These are phyloP conservation scores for Aspergillus sp. DNA, from an alignment of 2,329 filamentous ascomycete genomes.

Conservation along the genomic window DNA sequence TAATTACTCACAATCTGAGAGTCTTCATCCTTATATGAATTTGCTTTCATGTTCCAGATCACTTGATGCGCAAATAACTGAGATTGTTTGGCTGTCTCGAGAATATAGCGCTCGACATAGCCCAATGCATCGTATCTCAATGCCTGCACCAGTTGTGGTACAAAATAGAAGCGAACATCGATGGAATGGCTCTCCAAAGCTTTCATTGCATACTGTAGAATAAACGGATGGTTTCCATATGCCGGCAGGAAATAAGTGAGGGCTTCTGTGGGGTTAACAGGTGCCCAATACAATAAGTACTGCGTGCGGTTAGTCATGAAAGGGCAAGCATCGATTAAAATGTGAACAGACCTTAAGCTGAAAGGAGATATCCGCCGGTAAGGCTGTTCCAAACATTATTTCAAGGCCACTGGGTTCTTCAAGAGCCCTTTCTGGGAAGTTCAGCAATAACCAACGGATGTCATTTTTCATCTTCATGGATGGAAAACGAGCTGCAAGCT, in stretches of 20 bases:
- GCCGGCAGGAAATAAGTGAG: constrained; percentile 89
- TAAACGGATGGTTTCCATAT: constrained; percentile 85
- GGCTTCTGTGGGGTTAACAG: constrained; percentile 88
- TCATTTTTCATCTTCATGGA: constrained; percentile 68
- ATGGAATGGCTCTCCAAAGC: constrained; percentile 89
- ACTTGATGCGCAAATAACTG: constrained; percentile 98
- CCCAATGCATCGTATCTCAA: constrained; percentile 88
- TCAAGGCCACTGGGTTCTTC: constrained; percentile 77
- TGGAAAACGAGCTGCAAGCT: constrained; percentile 74
- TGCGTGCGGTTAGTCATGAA: constrained; percentile 36
- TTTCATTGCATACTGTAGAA: constrained; percentile 95
- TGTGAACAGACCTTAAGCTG: constrained; percentile 67
- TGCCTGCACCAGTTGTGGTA: constrained; percentile 95
- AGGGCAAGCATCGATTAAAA: not conserved
- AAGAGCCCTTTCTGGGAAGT: constrained; percentile 77
- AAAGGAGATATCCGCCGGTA: constrained; percentile 74
- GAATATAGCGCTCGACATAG: constrained; percentile 92
- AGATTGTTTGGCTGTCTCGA: constrained; percentile 96
- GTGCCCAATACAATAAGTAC: constrained; percentile 89
- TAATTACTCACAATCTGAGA: constrained; percentile 63
- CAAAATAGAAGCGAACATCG: constrained; percentile 98
- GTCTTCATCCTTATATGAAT: constrained; percentile 96
- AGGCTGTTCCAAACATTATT: constrained; percentile 68
- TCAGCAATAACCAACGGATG: constrained; percentile 73
- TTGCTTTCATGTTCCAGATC: constrained; percentile 99